phyloP scores from a whole-genome alignment of 192 early-diverging fungal genomes.

The Mortierella claussenii region DNA sequence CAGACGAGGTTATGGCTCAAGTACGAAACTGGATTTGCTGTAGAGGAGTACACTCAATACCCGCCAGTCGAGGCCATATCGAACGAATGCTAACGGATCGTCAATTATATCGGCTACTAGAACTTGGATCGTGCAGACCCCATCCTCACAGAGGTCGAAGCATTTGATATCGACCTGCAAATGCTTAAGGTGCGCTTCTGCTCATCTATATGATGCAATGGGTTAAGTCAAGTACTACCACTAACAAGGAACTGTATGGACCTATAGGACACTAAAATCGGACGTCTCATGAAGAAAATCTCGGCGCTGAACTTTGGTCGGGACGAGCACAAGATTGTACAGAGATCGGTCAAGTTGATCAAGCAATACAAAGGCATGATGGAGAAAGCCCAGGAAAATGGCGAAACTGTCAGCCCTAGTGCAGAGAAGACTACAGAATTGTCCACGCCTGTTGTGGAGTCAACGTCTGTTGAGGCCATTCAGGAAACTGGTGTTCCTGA shows the following conservation, averaged over 20 bases:
- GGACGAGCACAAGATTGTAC: conserved; percentile 38
- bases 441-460: neutral
- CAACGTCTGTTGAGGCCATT: neutral
- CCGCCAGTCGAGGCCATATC: too few species aligned
- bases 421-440: conserved; percentile 1
- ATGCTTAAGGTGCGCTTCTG: conserved; percentile 45
- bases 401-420: conserved; percentile 3
- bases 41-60: too few species aligned
- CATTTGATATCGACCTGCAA: conserved; percentile 49
- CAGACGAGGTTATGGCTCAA: conserved; percentile 38
- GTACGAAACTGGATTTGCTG: conserved; percentile 18
- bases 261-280: conserved; percentile 56
- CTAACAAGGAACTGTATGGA: neutral
- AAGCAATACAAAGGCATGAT: conserved; percentile 53
- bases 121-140: conserved; percentile 46
- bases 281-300: conserved; percentile 57
- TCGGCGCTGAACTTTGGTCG: conserved; percentile 33
- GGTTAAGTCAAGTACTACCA: neutral
- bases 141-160: conserved; percentile 51
- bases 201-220: neutral
- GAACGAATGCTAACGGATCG: too few species aligned
- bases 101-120: conserved; percentile 7
- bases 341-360: conserved; percentile 47
- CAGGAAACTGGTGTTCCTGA: neutral
- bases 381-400: conserved; percentile 36